Base-by-base conservation (phyloP, 2,329 filamentous ascomycete species). In the Aureobasidium sp. region DNA sequence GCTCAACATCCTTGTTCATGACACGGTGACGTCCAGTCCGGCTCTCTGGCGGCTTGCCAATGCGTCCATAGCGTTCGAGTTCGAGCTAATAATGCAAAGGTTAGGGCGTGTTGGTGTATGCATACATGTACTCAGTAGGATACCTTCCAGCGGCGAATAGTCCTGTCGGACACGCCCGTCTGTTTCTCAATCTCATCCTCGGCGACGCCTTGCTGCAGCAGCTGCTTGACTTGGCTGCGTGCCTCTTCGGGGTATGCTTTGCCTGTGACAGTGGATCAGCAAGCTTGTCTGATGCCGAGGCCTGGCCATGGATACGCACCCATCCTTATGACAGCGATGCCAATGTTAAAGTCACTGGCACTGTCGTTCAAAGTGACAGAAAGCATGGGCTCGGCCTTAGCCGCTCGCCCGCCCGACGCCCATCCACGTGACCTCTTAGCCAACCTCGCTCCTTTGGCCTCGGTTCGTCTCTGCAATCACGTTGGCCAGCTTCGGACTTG, bases 11-110 rank as follows among this genome's bases (percentile, higher is more conserved):
- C n/a, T 69, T 51, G 36, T 65, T 72, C 62, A 74, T 64, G 47
- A 73, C 71, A 20, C 72, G 64, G 65, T 73, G 70, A 48, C 72
- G 66, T 20, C 72, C 72, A 9, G 72, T 74, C 34, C 72, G 68
- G 58, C 68, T 69, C 66, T 74, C 72, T 20, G 71, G 71, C 34
- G 72, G 72, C 66, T 74, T 74, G 39, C 72, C 72, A 52, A 74
- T 74, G 61, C 72, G 66, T 48, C 72, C 72, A n/a, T 70, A 73
- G 36, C 70, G 66, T 65, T 73, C 71, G 37, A 73, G 68, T 65
- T 74, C 72, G 48, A 73, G 66, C 65, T 62, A 25, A 34, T 42
- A 45, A 20, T 17, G 6, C 34, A 15, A 15, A n/a, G 15, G 4
- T 55, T 31, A 55, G 51, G 47, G 14, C 8, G 31, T 15, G 47